phyloP scores from a whole-genome alignment of 2,329 filamentous ascomycete species.

The Fusarium buharicum region DNA sequence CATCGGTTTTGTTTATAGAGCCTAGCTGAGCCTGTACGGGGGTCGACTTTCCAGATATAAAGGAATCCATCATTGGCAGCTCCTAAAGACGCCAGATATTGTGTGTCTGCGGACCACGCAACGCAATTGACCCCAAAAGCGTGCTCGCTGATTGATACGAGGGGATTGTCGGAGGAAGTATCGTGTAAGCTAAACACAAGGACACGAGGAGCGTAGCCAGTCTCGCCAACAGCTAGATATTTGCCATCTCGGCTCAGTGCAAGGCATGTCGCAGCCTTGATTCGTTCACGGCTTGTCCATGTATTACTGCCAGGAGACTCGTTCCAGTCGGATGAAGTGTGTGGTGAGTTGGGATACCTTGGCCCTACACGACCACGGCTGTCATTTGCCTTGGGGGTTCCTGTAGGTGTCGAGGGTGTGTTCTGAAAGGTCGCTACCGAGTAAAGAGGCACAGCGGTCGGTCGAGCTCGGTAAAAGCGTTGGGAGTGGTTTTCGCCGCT shows the following conservation, averaged over 20 bases:
- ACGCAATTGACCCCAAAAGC: slow-evolving; percentile 88
- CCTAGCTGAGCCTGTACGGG: slow-evolving; percentile 81
- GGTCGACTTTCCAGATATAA: slow-evolving; percentile 88
- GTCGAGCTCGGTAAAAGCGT: slow-evolving; percentile 89
- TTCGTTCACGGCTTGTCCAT: slow-evolving; percentile 89
- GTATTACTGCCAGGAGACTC: slow-evolving; percentile 76
- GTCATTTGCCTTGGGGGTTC: slow-evolving; percentile 71
- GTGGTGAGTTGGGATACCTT: slow-evolving; percentile 60
- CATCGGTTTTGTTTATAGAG: slow-evolving; percentile 90
- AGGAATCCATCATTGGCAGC: slow-evolving; percentile 92
- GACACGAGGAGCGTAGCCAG: slow-evolving; percentile 90
- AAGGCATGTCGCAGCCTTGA: slow-evolving; percentile 93
- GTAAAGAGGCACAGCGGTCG: slow-evolving; percentile 76
- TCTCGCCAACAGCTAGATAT: slow-evolving; percentile 93
- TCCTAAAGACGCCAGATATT: slow-evolving; percentile 87
- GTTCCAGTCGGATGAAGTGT: slow-evolving; percentile 61
- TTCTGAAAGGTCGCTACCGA: slow-evolving; percentile 64
- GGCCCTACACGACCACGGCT: slow-evolving; percentile 67
- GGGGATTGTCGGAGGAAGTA: slow-evolving; percentile 79
- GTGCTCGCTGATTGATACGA: slow-evolving; percentile 89
- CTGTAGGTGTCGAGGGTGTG: slow-evolving; percentile 60
- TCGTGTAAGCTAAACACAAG: slow-evolving; percentile 89
- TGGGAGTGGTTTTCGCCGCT: slow-evolving; percentile 75
- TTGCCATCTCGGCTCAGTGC: slow-evolving; percentile 87
- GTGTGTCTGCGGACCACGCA: slow-evolving; percentile 88